Percentiles rank a stretch among this genome's conserved stretches.
Conservation (phyloP, 306 rosid species). For the Glycine soja region DNA sequence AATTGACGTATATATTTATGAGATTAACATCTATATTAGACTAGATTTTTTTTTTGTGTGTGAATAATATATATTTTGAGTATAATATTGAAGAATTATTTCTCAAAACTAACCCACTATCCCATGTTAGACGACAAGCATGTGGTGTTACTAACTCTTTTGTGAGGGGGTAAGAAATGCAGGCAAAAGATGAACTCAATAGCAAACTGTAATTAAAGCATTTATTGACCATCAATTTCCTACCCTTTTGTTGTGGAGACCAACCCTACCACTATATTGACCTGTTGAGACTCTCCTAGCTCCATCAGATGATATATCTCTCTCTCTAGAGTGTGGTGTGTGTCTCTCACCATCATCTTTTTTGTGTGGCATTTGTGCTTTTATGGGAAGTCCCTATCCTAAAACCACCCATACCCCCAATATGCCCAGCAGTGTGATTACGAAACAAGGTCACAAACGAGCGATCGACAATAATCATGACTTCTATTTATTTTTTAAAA, state of each 20-base stretch:
- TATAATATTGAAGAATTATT: slow-evolving; percentile 17
- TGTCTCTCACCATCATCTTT: slow-evolving; percentile 59
- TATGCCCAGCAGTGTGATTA: slow-evolving; percentile 51
- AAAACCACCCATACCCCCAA: slow-evolving; percentile 56
- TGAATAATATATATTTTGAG: not conserved
- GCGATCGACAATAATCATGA: slow-evolving; percentile 35
- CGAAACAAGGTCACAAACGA: slow-evolving; percentile 20
- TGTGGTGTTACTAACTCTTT: slow-evolving; percentile 53
- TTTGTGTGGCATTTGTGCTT: slow-evolving; percentile 58
- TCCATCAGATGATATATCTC: slow-evolving; percentile 25
- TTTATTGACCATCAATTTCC: slow-evolving; percentile 74
- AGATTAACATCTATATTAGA: not conserved
- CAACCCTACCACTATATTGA: slow-evolving; percentile 67
- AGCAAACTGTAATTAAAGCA: slow-evolving; percentile 60
- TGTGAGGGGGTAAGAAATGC: slow-evolving; percentile 42
- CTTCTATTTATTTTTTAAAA: slow-evolving; percentile 18
- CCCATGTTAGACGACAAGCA: slow-evolving; percentile 46
- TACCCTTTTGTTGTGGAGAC: slow-evolving; percentile 64
- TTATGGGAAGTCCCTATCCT: slow-evolving; percentile 55
- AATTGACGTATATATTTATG: not conserved
- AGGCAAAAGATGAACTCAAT: slow-evolving; percentile 41
- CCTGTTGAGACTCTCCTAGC: slow-evolving; percentile 55
- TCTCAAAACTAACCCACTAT: slow-evolving; percentile 31
- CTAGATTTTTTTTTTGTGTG: not conserved
- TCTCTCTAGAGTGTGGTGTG: slow-evolving; percentile 40